Evolutionary conservation across 2,329 filamentous ascomycete genomes (phyloP), one percentile per base, ranked within the genome.

Genomic region (Rhynchosporium graminicola): DNA sequence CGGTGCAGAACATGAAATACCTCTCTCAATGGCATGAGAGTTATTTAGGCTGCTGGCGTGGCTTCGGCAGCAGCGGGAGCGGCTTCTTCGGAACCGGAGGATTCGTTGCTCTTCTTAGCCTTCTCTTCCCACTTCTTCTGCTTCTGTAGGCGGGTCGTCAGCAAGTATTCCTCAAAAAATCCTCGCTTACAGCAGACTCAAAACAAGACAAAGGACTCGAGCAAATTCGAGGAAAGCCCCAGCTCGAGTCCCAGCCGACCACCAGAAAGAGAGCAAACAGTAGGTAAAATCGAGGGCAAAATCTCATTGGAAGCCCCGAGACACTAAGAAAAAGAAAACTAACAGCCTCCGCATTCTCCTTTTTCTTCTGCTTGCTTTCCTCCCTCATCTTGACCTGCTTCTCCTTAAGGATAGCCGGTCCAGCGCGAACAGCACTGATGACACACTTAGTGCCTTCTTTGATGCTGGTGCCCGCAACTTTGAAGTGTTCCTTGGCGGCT

Each of bases 341-440:
- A 20, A 59, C 57, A 20, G 55, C 54, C 1, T 74, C 74, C 3
- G 71, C 68, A 2, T 73, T 57, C 66, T 76, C n/a, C 3, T 61
- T 60, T 45, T 71, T 66, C 20, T 77, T 63, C 48, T 70, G 65
- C 33, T 72, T 68, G 5, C 79, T 63, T 26, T 62, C 75, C 54
- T 65, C 69, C 1, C 71, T 65, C 4, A 77, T 71, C 40, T 73
- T 74, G 12, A 60, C 67, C 36, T 74, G 72, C 60, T 78, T 79
- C 63, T 75, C 74, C 7, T 64, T 64, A 59, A 83, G 59, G 3
- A 83, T 64, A 0, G 65, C 67, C 8, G 70, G 69, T 29, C 65
- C 60, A 2, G 65, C 61, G 15, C 38, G 45, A 2, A 68, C 28
- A 4, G 63, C 67, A 20, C 54, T 42, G 59, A 60, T 63, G 4